Base-by-base conservation (phyloP, 2,329 filamentous ascomycete genomes). In the Cordyceps farinosa region DNA sequence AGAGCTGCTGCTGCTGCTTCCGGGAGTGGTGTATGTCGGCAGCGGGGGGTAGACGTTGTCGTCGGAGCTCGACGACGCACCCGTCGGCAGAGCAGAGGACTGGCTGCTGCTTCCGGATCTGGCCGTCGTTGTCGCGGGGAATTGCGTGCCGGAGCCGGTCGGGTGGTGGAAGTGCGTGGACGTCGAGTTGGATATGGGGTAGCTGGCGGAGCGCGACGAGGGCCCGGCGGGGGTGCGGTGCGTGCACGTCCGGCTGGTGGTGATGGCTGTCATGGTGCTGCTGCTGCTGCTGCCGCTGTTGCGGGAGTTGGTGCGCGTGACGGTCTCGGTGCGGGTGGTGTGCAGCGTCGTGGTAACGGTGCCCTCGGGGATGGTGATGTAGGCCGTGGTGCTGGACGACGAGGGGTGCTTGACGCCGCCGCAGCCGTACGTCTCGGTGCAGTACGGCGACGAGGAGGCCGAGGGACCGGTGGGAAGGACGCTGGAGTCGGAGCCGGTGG, bases 361-460 rank as follows among this genome's bases (percentile, higher is more conserved):
- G 52, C 40, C 51, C 44, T 62, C 51, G n/a, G 58, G 40, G n/a
- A 54, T 54, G 58, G 13, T 51, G 5, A 51, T 10, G 5, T 38
- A 40, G n/a, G 56, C n/a, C 7, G 50, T 29, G 42, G 36, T 11
- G 30, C 9, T 45, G 5, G 36, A n/a, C 1, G 52, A 44, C 3
- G 58, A 61, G 17, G 58, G 60, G 6, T 55, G 51, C 52, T 55
- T 57, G 42, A 61, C 47, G 11, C 61, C 63, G 34, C 34, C 61
- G 38, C 66, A 67, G 48, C 61, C 61, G 36, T 66, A 65, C 2
- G 61, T 55, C 13, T 57, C 48, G 13, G 61, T 59, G 55, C 66
- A 67, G 55, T 64, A 22, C 11, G 40, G 4, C 3, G 11, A 22
- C 9, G 38, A 32, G 15, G 36, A 13, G 4, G 54, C n/a, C 5